These are phyloP conservation scores for Leptodermis oblonga DNA, from an alignment of 257 asterid species.

Conservation along the genomic window DNA sequence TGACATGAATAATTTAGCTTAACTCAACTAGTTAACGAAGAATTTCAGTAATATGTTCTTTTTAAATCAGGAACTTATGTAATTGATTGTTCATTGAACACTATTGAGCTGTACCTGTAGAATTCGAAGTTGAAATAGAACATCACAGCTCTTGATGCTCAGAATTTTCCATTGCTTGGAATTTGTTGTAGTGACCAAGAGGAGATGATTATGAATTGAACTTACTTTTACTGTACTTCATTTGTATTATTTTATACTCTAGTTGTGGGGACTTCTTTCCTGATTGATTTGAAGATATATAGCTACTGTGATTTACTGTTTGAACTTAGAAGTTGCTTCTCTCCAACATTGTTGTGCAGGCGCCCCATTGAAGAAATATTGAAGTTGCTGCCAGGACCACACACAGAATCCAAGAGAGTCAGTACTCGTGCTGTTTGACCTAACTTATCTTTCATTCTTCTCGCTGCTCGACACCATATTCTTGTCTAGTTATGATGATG, in stretches of 20 bases:
- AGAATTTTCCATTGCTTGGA: background rate
- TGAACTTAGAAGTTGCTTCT: background rate
- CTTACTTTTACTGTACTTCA: background rate
- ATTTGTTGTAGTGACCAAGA: background rate
- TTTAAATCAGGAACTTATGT: background rate
- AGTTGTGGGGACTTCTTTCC: background rate
- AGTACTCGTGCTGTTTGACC: conserved; percentile 19
- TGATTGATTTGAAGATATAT: background rate
- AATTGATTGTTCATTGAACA: background rate
- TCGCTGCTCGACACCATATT: conserved; percentile 7
- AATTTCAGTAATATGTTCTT: background rate
- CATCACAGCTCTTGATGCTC: background rate
- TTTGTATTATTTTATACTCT: background rate
- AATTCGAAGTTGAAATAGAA: background rate
- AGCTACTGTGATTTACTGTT: background rate
- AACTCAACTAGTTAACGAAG: background rate
- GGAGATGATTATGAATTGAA: background rate
- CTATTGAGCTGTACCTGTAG: background rate
- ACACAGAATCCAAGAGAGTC: conserved; percentile 82
- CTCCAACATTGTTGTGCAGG: conserved; percentile 41
- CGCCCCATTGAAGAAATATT: conserved; percentile 86
- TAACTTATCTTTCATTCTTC: conserved; percentile 4
- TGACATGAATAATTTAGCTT: background rate
- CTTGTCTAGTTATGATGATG: background rate
- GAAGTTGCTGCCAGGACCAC: conserved; percentile 96